These are phyloP conservation scores for Ogataea allantospora DNA, from an alignment of 805 yeast genomes.

Conservation along the genomic window DNA sequence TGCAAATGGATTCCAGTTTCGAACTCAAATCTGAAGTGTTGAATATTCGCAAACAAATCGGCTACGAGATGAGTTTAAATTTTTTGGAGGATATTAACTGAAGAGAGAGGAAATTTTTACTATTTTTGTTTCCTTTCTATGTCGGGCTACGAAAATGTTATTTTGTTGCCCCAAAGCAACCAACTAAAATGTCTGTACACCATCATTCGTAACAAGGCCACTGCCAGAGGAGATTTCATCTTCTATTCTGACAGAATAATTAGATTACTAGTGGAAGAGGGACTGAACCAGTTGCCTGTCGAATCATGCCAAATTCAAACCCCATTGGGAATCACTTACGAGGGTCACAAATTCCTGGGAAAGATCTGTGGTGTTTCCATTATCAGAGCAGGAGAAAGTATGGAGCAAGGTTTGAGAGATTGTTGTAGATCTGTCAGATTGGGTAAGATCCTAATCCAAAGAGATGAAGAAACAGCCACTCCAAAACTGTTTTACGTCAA, in stretches of 20 bases:
- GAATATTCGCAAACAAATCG: slow-evolving; percentile 24
- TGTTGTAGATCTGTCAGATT: slow-evolving; percentile 95
- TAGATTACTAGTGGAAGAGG: slow-evolving; percentile 90
- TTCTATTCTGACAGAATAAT: slow-evolving; percentile 95
- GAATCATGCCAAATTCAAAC: slow-evolving; percentile 64
- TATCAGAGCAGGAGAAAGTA: slow-evolving; percentile 97
- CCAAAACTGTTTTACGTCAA: slow-evolving; percentile 93
- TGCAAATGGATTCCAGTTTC: slow-evolving; percentile 1
- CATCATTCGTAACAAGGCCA: slow-evolving; percentile 78
- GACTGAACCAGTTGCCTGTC: slow-evolving; percentile 92
- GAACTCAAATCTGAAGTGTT: slow-evolving; percentile 8
- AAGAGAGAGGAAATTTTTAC: not conserved
- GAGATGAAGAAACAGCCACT: slow-evolving; percentile 95
- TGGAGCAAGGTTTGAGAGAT: slow-evolving; percentile 98
- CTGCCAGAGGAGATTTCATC: slow-evolving; percentile 88
- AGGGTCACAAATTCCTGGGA: slow-evolving; percentile 82
- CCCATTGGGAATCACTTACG: slow-evolving; percentile 67
- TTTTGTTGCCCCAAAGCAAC: slow-evolving; percentile 79
- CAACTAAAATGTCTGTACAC: slow-evolving; percentile 77
- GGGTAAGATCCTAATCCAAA: slow-evolving; percentile 94
- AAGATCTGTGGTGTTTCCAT: slow-evolving; percentile 98
- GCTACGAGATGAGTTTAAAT: slow-evolving; percentile 29
- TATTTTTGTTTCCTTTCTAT: slow-evolving; percentile 5
- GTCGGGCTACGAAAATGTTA: slow-evolving; percentile 48
- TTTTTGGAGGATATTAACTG: slow-evolving; percentile 20